Conservation (phyloP, 371 early-diverging fungal species). For the Mycotypha africana region DNA sequence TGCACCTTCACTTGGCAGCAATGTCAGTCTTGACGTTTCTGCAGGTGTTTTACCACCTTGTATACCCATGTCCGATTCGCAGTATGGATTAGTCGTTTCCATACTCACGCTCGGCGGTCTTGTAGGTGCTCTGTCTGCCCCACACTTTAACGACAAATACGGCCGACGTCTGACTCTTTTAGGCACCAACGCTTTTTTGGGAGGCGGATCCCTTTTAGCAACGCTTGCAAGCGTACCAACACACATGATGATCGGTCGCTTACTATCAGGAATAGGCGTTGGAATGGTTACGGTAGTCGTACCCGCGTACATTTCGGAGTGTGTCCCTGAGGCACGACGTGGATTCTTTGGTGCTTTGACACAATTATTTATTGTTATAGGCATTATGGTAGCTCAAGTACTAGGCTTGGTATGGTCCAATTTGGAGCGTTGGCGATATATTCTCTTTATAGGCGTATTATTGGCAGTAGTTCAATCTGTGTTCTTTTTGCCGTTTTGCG, state of each 20-base stretch:
- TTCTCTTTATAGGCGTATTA: constrained; percentile 51
- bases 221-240: constrained; percentile 45
- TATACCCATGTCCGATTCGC: constrained; percentile 75
- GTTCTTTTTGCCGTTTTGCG: constrained; percentile 64
- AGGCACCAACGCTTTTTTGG: constrained; percentile 55
- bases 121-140: constrained; percentile 73
- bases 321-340: constrained; percentile 68
- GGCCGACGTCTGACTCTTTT: constrained; percentile 74
- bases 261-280: constrained; percentile 80
- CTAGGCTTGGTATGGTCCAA: constrained; percentile 60
- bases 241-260: constrained; percentile 68
- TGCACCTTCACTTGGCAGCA: constrained; percentile 5
- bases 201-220: constrained; percentile 63
- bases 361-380: constrained; percentile 81
- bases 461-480: constrained; percentile 59
- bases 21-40: no score
- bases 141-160: constrained; percentile 59
- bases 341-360: constrained; percentile 81
- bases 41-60: constrained; percentile 53
- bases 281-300: constrained; percentile 82
- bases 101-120: constrained; percentile 78
- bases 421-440: constrained; percentile 59
- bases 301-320: constrained; percentile 83
- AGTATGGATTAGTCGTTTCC: constrained; percentile 68
- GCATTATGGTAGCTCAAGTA: constrained; percentile 68